Percentiles rank a stretch among this genome's conserved stretches.
Evolutionary conservation across 257 asterid species (phyloP).

Genomic region (Ocimum tenuiflorum): DNA sequence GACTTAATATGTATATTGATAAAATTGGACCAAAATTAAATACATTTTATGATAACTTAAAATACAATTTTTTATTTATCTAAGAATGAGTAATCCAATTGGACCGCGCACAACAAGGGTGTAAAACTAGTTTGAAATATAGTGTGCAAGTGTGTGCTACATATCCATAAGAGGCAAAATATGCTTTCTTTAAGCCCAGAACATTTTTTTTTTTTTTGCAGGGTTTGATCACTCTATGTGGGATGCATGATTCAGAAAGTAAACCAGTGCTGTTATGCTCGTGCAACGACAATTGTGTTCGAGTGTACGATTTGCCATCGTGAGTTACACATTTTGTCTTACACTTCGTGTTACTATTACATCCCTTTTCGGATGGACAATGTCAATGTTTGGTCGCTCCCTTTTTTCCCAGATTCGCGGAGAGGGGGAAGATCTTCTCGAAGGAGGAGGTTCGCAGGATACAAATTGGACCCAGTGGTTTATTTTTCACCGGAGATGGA

Average conservation of each 20-base stretch:
- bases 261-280: constrained; percentile 89
- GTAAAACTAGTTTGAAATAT: too few species aligned
- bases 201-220: too few species aligned
- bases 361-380: background rate
- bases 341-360: background rate
- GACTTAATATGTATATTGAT: too few species aligned
- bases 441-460: constrained; percentile 75
- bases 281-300: constrained; percentile 64
- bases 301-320: constrained; percentile 92
- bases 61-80: too few species aligned
- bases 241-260: constrained; percentile 92
- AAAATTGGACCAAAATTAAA: too few species aligned
- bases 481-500: constrained; percentile 93
- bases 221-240: constrained; percentile 87
- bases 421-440: constrained; percentile 75
- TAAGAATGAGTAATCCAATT: too few species aligned
- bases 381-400: background rate
- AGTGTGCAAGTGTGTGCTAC: too few species aligned
- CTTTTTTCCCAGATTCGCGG: constrained; percentile 46
- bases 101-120: too few species aligned
- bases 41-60: too few species aligned
- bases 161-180: too few species aligned
- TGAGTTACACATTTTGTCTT: constrained; percentile 29
- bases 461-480: constrained; percentile 75
- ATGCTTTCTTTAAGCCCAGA: too few species aligned